These are phyloP conservation scores for Fistulina hepatica DNA, from an alignment of 1,284 basidiomycete genomes.

Conservation along the genomic window DNA sequence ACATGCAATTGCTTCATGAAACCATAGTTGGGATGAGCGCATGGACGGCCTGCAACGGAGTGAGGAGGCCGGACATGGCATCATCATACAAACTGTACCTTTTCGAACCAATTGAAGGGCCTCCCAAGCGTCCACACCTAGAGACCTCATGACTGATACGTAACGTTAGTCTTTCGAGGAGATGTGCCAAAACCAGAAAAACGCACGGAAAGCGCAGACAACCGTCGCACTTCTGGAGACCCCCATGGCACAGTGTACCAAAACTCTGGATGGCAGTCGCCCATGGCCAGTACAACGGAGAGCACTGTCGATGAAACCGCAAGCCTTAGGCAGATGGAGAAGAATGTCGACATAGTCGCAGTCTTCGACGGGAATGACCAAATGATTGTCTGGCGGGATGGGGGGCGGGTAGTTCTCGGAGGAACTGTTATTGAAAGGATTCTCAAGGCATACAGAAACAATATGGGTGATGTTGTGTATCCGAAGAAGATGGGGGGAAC, in stretches of 20 bases:
- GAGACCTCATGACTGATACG: constrained; percentile 43
- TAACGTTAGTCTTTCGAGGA: neutral
- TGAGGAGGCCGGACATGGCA: neutral
- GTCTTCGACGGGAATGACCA: constrained; percentile 43
- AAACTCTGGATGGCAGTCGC: too few species aligned
- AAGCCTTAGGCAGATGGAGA: constrained; percentile 40
- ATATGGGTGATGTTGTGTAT: constrained; percentile 44
- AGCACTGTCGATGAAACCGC: constrained; percentile 43
- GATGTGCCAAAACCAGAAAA: constrained; percentile 3
- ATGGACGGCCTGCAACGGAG: constrained; percentile 33
- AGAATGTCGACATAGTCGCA: constrained; percentile 51
- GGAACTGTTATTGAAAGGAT: too few species aligned
- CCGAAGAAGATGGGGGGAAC: constrained; percentile 27
- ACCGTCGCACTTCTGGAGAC: constrained; percentile 60
- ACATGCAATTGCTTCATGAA: constrained; percentile 49
- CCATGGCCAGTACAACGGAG: constrained; percentile 34
- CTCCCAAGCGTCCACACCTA: constrained; percentile 28
- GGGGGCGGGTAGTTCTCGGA: constrained; percentile 33
- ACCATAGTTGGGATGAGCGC: constrained; percentile 51
- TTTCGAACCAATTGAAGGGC: constrained; percentile 39
- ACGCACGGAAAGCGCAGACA: constrained; percentile 14
- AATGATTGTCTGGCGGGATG: constrained; percentile 30
- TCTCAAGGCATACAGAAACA: constrained; percentile 51
- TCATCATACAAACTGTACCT: constrained; percentile 26
- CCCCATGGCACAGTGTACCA: constrained; percentile 72